Conservation (phyloP, 192 early-diverging fungal species). For the Backusella luteola region DNA sequence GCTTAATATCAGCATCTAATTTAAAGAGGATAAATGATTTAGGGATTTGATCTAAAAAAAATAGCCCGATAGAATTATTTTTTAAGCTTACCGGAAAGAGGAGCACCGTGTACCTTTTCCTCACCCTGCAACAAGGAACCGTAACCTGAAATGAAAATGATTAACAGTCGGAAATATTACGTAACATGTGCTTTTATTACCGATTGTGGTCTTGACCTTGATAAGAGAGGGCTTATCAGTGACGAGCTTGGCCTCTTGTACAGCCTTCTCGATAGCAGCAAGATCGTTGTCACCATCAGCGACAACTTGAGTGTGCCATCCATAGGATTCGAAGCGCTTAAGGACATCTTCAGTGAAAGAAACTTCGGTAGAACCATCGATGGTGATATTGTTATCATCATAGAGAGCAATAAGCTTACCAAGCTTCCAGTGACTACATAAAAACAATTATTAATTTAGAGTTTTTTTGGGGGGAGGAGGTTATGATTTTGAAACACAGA, state of each 20-base stretch:
- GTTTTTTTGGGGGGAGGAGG: neutral
- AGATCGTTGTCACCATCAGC: slow-evolving; percentile 81
- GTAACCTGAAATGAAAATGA: slow-evolving; percentile 40
- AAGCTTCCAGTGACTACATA: slow-evolving; percentile 71
- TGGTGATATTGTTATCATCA: slow-evolving; percentile 95
- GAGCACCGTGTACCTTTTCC: slow-evolving; percentile 87
- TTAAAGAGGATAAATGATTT: neutral
- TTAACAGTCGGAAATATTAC: neutral
- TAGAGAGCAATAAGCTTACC: slow-evolving; percentile 95
- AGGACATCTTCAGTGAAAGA: slow-evolving; percentile 93
- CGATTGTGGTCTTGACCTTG: slow-evolving; percentile 91
- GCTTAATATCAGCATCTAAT: slow-evolving; percentile 67
- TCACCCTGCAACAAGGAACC: slow-evolving; percentile 88
- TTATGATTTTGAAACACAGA: slow-evolving; percentile 9
- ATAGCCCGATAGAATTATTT: neutral
- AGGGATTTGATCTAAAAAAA: neutral
- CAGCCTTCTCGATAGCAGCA: slow-evolving; percentile 64
- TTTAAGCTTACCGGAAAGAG: slow-evolving; percentile 51
- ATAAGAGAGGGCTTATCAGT: slow-evolving; percentile 90
- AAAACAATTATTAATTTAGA: neutral
- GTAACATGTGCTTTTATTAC: slow-evolving; percentile 34
- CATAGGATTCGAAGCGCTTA: slow-evolving; percentile 88
- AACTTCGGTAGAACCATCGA: slow-evolving; percentile 84
- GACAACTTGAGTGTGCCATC: slow-evolving; percentile 84
- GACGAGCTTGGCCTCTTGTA: slow-evolving; percentile 82